Evolutionary conservation across 1,284 basidiomycete species (phyloP).

Genomic region (Bjerkandera adusta): DNA sequence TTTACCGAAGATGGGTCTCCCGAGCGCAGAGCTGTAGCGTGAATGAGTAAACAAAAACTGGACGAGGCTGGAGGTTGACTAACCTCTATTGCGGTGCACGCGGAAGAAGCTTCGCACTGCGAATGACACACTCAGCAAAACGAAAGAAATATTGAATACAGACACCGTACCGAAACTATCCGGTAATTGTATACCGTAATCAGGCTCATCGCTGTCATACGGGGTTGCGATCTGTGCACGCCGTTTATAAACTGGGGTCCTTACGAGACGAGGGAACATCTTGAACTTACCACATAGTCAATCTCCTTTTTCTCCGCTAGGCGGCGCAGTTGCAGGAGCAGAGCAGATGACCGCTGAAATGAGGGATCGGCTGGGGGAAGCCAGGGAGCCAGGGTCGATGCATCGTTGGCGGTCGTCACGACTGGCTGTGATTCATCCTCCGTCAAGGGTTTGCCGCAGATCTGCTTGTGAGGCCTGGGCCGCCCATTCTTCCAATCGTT

Average conservation of each 20-base stretch:
- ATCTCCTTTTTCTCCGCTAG: neutral
- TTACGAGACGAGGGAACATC: too few relatives aligned
- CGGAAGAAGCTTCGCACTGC: too few relatives aligned
- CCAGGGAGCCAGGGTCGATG: neutral
- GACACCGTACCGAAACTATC: too few relatives aligned
- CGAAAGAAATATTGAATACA: too few relatives aligned
- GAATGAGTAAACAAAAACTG: too few relatives aligned
- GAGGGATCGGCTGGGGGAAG: neutral
- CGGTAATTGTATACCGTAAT: slow-evolving; percentile 2
- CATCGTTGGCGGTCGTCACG: too few relatives aligned
- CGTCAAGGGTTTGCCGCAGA: slow-evolving; percentile 6
- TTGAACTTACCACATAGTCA: slow-evolving; percentile 6
- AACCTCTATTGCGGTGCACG: too few relatives aligned
- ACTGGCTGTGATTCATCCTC: neutral
- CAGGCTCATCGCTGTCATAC: neutral
- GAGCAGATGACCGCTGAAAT: slow-evolving; percentile 6
- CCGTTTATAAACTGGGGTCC: neutral
- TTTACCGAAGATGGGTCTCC: too few relatives aligned
- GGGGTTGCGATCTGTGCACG: neutral
- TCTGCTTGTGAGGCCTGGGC: slow-evolving; percentile 5
- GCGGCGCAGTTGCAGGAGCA: slow-evolving; percentile 4
- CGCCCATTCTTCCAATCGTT: slow-evolving; percentile 9
- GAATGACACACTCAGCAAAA: too few relatives aligned
- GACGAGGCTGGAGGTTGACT: too few relatives aligned
- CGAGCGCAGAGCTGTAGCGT: too few relatives aligned